Evolutionary conservation across 768 basidiomycete genomes (phyloP), one percentile per base, ranked within the genome.

Genomic region (Collybia nuda): DNA sequence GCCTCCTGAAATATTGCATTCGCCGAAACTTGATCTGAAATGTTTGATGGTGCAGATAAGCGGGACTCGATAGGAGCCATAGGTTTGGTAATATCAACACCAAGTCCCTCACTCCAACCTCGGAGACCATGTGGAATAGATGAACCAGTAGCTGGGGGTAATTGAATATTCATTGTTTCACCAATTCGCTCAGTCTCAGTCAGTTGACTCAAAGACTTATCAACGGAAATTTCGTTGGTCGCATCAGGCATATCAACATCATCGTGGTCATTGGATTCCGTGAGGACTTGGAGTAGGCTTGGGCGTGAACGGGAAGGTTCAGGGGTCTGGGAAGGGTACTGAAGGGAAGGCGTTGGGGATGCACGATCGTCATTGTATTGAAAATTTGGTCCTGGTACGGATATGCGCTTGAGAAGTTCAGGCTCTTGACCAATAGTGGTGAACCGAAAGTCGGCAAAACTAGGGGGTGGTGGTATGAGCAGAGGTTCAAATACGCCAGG

Each of bases 401-500:
- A 72, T 29, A 85, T 67, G 19, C 84, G 79, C 53, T 70, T 74
- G 22, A 85, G 69, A 17, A 86, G 66, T 12, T 69, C 65, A 0
- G 83, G 82, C 51, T 68, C 64, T 57, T 79, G 74, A 23, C 84
- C 84, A 36, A 86, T 86, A 3, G 64, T 73, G 9, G 55, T 62
- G 60, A 85, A 86, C 22, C 67, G 69, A 59, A 84, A 72, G 47
- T 67, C 60, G n/a, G 71, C 54, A 48, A 81, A 73, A 38, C 54
- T 43, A n/a, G 62, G 68, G 3, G 79, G 73, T 9, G 56, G 74
- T 71, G 61, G 52, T 14, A 54, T 44, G 12, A 40, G n/a, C 32
- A 24, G 26, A 38, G 40, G 19, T 6, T 32, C 35, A 15, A 37
- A 40, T 21, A 39, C 39, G 8, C 32, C 32, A 14, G 12, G 14